Base-by-base conservation (phyloP, 768 basidiomycete species). In the Rhizopogon salebrosus region DNA sequence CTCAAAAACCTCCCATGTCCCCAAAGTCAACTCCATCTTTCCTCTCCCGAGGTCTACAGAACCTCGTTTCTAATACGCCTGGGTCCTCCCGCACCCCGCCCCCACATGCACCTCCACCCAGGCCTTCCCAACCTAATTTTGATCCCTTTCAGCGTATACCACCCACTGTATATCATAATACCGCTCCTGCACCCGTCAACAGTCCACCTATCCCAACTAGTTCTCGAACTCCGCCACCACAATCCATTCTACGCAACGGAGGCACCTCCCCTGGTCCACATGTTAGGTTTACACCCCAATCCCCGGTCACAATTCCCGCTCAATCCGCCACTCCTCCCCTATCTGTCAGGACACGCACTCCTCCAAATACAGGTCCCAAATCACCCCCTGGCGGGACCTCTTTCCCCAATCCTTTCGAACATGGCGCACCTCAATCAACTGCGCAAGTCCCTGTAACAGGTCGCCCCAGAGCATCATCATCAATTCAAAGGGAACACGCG, bases 21-120 rank as follows among this genome's bases (percentile, higher is more conserved):
- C 74, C 73, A 26, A 66, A 69, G 50, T 69, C 73, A 14, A 69
- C 73, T 18, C 62, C 72, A 20, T 62, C 79, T 13, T 74, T 83
- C 36, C 67, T 82, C 22, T 80, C 83, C 14, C 69, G 70, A 41
- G 74, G 76, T 26, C 72, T 80, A 26, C 80, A 80, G 62, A 70
- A 71, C 56, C 72, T 76, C 56, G 72, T 79, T 26, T 61, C 61
- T 18, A 53, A 46, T 53, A 58, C 53, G 2, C 55, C 52, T 20
- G 37, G 41, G 13, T 20, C 52, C 18, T 56, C 53, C 49, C 60
- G 48, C 48, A 53, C 48, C 6, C 49, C 54, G 41, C 46, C 41
- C 7, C 45, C 51, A 8, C 59, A 48, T 10, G 41, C 43, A 46
- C 55, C 52, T 26, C 35, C 57, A 18, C 56, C 49, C 29, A 41